A percentile compares a stretch with the other conserved stretches of the same genome.
Conservation (phyloP, 2,329 filamentous ascomycete genomes). For the Epichloe scottii region DNA sequence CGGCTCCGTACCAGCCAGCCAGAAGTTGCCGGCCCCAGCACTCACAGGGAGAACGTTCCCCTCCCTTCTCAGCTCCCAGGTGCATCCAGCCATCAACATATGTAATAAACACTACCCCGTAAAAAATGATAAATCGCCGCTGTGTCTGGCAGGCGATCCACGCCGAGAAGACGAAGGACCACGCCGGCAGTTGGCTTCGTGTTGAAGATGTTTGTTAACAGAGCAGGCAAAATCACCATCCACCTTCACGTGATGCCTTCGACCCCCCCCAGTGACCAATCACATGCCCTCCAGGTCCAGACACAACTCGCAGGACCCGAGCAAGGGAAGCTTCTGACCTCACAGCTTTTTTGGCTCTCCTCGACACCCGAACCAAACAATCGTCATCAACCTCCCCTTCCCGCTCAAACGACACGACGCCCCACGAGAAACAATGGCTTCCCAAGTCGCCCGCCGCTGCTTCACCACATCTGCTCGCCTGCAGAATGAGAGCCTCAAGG, state of each 20-base stretch:
- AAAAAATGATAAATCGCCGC: too few species aligned
- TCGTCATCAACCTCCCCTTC: background rate
- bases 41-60: too few species aligned
- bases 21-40: too few species aligned
- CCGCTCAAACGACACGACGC: constrained; percentile 4
- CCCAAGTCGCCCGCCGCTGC: constrained; percentile 41
- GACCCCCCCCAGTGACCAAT: background rate
- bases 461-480: constrained; percentile 42
- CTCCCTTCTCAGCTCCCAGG: too few species aligned
- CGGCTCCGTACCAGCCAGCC: too few species aligned
- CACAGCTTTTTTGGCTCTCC: background rate
- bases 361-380: background rate
- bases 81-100: too few species aligned
- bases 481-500: constrained; percentile 37
- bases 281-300: background rate
- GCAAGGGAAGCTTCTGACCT: background rate
- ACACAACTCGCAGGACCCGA: background rate
- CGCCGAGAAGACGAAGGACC: too few species aligned
- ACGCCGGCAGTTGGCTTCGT: too few species aligned
- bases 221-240: too few species aligned
- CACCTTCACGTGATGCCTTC: background rate
- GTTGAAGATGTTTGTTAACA: too few species aligned
- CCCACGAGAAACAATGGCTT: constrained; percentile 35
- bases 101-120: too few species aligned
- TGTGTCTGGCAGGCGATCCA: too few species aligned